These are phyloP conservation scores for Hawksworthiomyces lignivorus DNA, from an alignment of 2,329 filamentous ascomycete genomes.

Conservation along the genomic window DNA sequence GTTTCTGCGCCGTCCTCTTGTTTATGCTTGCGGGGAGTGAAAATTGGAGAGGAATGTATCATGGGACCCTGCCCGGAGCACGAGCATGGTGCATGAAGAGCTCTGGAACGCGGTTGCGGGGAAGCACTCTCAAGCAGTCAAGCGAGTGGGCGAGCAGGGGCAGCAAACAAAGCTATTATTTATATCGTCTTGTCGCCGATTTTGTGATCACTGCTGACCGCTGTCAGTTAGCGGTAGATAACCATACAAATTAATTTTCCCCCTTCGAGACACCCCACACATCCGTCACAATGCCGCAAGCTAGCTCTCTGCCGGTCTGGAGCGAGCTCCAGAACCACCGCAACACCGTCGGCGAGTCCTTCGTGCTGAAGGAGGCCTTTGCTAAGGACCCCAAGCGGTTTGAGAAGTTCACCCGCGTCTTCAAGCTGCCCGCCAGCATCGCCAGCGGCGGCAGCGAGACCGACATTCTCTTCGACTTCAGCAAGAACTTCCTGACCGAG, in stretches of 20 bases:
- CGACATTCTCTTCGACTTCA: constrained; percentile 96
- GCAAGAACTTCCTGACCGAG: constrained; percentile 95
- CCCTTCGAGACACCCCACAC: constrained; percentile 3
- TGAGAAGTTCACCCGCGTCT: constrained; percentile 80
- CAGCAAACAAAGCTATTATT: no score
- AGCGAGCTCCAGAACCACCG: constrained; percentile 86
- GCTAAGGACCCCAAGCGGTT: constrained; percentile 82
- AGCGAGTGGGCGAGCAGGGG: no score
- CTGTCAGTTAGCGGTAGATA: no score
- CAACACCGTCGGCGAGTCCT: constrained; percentile 75
- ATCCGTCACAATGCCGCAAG: constrained; percentile 61
- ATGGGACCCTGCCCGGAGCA: no score
- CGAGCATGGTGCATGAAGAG: no score
- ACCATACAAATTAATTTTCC: no score
- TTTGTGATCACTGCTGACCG: no score
- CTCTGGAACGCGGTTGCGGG: no score
- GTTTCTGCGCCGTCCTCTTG: not conserved
- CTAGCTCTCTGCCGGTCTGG: constrained; percentile 81
- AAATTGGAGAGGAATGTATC: no score
- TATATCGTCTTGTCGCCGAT: no score
- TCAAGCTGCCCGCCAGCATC: constrained; percentile 69
- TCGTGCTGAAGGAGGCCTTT: constrained; percentile 91
- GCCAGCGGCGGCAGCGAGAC: constrained; percentile 48
- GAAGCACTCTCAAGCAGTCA: no score
- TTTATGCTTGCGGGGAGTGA: no score